These are phyloP conservation scores for Picochlorum sp. DNA, from an alignment of 139 green algal genomes.

Conservation along the genomic window DNA sequence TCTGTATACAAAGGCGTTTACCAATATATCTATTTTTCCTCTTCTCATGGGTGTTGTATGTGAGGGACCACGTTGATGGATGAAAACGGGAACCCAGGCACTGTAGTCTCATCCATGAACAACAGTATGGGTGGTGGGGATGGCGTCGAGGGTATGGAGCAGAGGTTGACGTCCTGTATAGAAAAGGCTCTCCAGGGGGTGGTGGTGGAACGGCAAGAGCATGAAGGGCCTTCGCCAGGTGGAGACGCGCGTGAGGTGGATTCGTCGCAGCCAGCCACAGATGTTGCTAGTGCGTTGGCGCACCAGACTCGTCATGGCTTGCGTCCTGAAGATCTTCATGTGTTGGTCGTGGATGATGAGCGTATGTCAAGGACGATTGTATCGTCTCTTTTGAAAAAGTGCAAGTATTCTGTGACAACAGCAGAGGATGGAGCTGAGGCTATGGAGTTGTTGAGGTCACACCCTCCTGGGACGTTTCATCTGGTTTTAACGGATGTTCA, in stretches of 20 bases:
- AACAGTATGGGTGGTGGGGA: no score
- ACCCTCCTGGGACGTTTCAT: constrained; percentile 59
- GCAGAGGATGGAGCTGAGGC: constrained; percentile 61
- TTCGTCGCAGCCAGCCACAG: not conserved
- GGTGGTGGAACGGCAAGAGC: not conserved
- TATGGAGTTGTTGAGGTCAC: constrained; percentile 52
- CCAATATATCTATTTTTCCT: no score
- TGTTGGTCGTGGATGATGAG: constrained; percentile 84
- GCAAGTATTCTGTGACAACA: constrained; percentile 70
- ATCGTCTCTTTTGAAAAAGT: constrained; percentile 63
- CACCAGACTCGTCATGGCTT: not conserved
- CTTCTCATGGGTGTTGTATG: no score
- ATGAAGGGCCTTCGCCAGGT: not conserved
- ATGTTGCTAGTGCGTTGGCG: not conserved
- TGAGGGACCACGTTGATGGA: no score
- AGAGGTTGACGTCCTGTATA: not conserved
- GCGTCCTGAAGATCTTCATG: constrained; percentile 39
- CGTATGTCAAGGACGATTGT: constrained; percentile 62
- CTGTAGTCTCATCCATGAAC: no score
- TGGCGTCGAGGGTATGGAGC: no score
- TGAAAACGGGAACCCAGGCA: no score
- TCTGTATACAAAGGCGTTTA: no score
- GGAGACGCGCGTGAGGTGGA: not conserved
- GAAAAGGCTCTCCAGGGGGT: constrained; percentile 1
- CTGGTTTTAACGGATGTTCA: constrained; percentile 84